These are phyloP conservation scores for Cystobasidium tubakii DNA, from an alignment of 768 basidiomycete genomes.

Conservation along the genomic window DNA sequence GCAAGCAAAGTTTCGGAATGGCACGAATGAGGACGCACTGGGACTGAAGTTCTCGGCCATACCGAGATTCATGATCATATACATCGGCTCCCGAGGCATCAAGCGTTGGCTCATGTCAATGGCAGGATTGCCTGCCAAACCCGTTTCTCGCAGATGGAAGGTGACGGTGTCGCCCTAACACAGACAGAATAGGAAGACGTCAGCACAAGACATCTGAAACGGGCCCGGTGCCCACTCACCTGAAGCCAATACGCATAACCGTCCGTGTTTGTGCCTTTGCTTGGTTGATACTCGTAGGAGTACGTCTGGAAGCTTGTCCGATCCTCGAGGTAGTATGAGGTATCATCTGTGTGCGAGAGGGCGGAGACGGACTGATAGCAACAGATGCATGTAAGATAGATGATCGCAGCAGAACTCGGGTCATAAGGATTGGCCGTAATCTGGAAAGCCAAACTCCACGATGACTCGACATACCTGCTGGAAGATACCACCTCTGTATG, in stretches of 20 bases:
- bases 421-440: no score
- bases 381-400: no score
- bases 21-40: constrained; percentile 30
- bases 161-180: constrained; percentile 44
- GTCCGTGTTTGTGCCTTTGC: not conserved
- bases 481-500: constrained; percentile 27
- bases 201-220: constrained; percentile 39
- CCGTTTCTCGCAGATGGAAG: constrained; percentile 64
- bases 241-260: constrained; percentile 46
- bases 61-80: constrained; percentile 34
- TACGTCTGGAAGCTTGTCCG: constrained; percentile 59
- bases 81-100: constrained; percentile 65
- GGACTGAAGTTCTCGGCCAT: constrained; percentile 49
- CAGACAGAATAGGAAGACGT: not conserved
- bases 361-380: constrained; percentile 71
- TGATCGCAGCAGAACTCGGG: no score
- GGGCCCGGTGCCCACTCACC: constrained; percentile 54
- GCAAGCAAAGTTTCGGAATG: not conserved
- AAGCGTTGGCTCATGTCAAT: constrained; percentile 62
- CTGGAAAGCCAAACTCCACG: no score
- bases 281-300: constrained; percentile 59
- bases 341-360: constrained; percentile 56
- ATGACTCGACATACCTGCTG: constrained; percentile 53
- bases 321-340: constrained; percentile 54
- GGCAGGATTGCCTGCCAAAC: constrained; percentile 61